These are phyloP conservation scores for Trichoderma sp. DNA, from an alignment of 2,329 filamentous ascomycete species.

Conservation along the genomic window DNA sequence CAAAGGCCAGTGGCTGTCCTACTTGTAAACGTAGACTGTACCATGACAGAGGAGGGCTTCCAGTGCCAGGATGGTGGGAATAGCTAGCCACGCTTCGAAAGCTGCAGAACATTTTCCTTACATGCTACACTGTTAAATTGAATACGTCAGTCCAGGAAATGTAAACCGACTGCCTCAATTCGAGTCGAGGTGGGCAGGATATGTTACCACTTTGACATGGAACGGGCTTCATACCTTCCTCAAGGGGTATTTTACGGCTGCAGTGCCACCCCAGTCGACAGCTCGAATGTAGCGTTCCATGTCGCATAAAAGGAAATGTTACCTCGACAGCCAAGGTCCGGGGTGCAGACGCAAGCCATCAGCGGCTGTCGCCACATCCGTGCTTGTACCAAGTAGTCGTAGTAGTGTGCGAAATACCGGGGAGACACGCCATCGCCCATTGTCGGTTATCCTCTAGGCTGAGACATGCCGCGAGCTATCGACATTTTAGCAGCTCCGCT, in stretches of 20 bases:
- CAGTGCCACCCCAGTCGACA: conserved; percentile 24
- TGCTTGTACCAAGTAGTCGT: background rate
- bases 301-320: conserved; percentile 15
- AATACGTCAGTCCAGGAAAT: conserved; percentile 4
- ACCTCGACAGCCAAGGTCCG: conserved; percentile 22
- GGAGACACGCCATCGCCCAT: background rate
- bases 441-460: background rate
- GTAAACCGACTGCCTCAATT: background rate
- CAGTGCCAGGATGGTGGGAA: conserved; percentile 15
- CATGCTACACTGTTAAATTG: background rate
- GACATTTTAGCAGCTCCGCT: background rate
- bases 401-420: conserved; percentile 16
- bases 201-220: conserved; percentile 13
- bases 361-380: conserved; percentile 5
- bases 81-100: background rate
- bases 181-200: conserved; percentile 1
- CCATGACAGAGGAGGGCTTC: background rate
- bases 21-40: background rate
- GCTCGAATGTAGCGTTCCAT: conserved; percentile 25
- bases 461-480: conserved; percentile 1
- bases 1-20: background rate
- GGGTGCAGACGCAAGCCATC: conserved; percentile 22
- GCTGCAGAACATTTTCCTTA: conserved; percentile 11
- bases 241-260: conserved; percentile 25
- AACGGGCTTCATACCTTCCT: conserved; percentile 27